These are phyloP conservation scores for Craspedostauros australis DNA, from an alignment of 108 stramenopile species.

Conservation along the genomic window DNA sequence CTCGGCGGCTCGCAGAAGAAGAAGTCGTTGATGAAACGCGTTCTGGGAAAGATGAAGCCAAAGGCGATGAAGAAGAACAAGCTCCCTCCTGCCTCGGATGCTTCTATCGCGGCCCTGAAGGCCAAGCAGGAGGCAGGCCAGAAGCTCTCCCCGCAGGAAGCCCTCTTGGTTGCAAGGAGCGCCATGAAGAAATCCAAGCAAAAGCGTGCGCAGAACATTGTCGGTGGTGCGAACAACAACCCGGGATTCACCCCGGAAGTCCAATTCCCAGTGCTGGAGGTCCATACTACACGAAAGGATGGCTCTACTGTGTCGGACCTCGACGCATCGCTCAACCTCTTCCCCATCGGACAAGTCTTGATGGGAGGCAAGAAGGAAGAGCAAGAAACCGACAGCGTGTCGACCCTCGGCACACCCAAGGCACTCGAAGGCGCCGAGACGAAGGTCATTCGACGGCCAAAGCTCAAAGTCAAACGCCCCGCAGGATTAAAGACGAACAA, in stretches of 20 bases:
- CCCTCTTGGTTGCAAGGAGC: slow-evolving; percentile 6
- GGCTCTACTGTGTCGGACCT: slow-evolving; percentile 21
- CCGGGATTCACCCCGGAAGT: background rate
- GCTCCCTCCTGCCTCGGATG: too few species aligned
- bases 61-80: background rate
- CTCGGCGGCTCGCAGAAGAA: slow-evolving; percentile 1
- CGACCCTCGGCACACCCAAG: slow-evolving; percentile 21
- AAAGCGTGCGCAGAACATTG: background rate
- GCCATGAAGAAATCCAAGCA: slow-evolving; percentile 9
- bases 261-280: slow-evolving; percentile 16
- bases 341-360: slow-evolving; percentile 16
- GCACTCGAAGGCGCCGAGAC: too few species aligned
- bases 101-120: too few species aligned
- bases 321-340: slow-evolving; percentile 7
- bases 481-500: too few species aligned
- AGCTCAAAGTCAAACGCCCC: too few species aligned
- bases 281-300: slow-evolving; percentile 1
- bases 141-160: slow-evolving; percentile 4
- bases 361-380: slow-evolving; percentile 2
- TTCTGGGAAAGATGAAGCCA: slow-evolving; percentile 19
- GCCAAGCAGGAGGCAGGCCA: background rate
- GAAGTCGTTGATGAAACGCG: slow-evolving; percentile 17
- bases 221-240: too few species aligned
- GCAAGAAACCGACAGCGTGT: slow-evolving; percentile 16
- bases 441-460: too few species aligned